Evolutionary conservation across 2,329 filamentous ascomycete species (phyloP).

Genomic region (Exutisphaerella laricina): DNA sequence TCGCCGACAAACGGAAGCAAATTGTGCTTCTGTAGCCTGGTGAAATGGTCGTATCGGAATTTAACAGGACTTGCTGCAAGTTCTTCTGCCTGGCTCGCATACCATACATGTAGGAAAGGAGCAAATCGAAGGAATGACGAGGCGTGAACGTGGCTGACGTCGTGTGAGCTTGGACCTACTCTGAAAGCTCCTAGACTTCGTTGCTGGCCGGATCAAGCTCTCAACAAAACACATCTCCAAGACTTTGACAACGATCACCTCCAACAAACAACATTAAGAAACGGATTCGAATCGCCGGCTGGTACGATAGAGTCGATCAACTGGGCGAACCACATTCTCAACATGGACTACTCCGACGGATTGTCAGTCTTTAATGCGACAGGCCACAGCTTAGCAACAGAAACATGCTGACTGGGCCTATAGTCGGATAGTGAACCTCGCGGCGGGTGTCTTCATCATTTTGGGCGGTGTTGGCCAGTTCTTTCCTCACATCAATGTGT

Average conservation of each 20-base stretch:
- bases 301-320: too few relatives aligned
- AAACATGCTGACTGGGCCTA: constrained; percentile 12
- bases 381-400: background rate
- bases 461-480: constrained; percentile 74
- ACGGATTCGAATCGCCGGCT: too few relatives aligned
- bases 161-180: too few relatives aligned
- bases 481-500: constrained; percentile 54
- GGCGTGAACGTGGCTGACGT: too few relatives aligned
- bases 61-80: too few relatives aligned
- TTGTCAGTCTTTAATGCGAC: constrained; percentile 58
- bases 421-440: constrained; percentile 93
- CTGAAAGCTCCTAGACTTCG: constrained; percentile 3
- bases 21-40: too few relatives aligned
- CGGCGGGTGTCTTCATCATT: constrained; percentile 77
- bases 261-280: background rate
- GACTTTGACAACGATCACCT: background rate
- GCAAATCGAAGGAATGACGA: too few relatives aligned
- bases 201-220: constrained; percentile 7
- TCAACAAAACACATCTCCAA: constrained; percentile 5
- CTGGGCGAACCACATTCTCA: too few relatives aligned
- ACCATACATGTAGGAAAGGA: too few relatives aligned
- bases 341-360: constrained; percentile 90
- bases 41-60: too few relatives aligned
- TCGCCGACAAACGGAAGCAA: too few relatives aligned
- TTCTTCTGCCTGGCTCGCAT: too few relatives aligned